phyloP scores from a whole-genome alignment of 345 rosid genomes.

The Hibiscus mutabilis region DNA sequence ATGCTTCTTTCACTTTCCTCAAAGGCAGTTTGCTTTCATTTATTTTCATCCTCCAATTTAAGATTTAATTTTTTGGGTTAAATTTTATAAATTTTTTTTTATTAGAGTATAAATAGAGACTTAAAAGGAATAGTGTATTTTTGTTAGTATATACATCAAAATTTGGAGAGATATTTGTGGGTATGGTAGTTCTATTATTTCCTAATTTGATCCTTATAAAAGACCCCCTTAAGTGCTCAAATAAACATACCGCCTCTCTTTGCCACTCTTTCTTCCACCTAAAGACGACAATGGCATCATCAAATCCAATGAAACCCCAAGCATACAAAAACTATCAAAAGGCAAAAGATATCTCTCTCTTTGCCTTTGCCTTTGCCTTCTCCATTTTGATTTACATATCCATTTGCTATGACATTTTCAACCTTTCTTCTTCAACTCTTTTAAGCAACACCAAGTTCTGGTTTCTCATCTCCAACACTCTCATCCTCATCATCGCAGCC shows the following conservation, averaged over 20 bases:
- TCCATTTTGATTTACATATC: slow-evolving; percentile 36
- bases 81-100: too few relatives aligned
- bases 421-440: slow-evolving; percentile 46
- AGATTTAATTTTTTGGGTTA: too few relatives aligned
- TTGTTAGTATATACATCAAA: background rate
- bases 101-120: too few relatives aligned
- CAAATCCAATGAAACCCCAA: slow-evolving; percentile 13
- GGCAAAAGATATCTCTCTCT: slow-evolving; percentile 26
- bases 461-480: slow-evolving; percentile 62
- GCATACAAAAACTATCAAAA: slow-evolving; percentile 18
- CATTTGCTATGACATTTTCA: slow-evolving; percentile 36
- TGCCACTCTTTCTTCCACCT: background rate
- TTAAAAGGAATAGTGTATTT: too few relatives aligned
- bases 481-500: slow-evolving; percentile 51
- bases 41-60: too few relatives aligned
- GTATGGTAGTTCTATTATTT: slow-evolving; percentile 19
- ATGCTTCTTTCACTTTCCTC: too few relatives aligned
- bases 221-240: slow-evolving; percentile 10
- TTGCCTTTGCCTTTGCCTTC: slow-evolving; percentile 32
- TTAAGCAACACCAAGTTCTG: slow-evolving; percentile 43
- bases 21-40: too few relatives aligned
- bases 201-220: slow-evolving; percentile 20
- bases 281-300: too few relatives aligned
- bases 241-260: background rate
- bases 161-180: slow-evolving; percentile 1